These are phyloP conservation scores for Vaccinium corymbosum DNA, from an alignment of 148 eudicot genomes.

Conservation along the genomic window DNA sequence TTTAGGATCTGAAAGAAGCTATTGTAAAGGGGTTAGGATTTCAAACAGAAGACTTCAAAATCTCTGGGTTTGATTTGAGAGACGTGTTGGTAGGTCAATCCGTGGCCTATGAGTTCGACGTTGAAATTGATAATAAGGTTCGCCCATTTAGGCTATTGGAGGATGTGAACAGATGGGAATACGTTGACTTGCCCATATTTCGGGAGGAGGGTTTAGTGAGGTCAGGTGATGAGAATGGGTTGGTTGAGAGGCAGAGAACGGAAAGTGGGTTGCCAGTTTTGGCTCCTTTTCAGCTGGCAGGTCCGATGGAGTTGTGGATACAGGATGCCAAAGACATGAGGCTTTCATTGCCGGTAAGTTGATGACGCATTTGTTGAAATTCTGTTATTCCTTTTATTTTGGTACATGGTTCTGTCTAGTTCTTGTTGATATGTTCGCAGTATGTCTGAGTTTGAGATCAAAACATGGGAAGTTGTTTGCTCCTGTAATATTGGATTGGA, in stretches of 20 bases:
- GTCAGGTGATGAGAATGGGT: constrained; percentile 41
- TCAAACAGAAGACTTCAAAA: constrained; percentile 48
- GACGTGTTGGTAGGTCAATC: constrained; percentile 50
- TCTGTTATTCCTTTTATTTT: background rate
- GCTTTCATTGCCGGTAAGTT: constrained; percentile 65
- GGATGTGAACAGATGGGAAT: constrained; percentile 88
- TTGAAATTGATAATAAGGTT: constrained; percentile 78
- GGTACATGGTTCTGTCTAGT: background rate
- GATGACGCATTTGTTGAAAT: background rate
- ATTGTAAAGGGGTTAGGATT: constrained; percentile 54
- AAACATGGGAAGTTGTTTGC: background rate
- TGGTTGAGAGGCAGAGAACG: constrained; percentile 39
- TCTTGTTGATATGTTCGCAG: background rate
- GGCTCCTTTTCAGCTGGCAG: constrained; percentile 90
- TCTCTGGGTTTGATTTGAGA: constrained; percentile 50
- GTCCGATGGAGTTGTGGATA: constrained; percentile 96
- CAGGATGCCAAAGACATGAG: constrained; percentile 80
- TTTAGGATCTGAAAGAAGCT: constrained; percentile 37
- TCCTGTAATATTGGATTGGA: background rate
- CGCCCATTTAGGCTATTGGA: constrained; percentile 79
- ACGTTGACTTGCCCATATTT: constrained; percentile 83
- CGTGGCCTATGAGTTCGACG: constrained; percentile 83
- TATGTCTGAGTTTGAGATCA: background rate
- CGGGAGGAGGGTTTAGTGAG: constrained; percentile 38
- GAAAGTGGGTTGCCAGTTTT: constrained; percentile 53